Base-by-base conservation (phyloP, 2,329 filamentous ascomycete species). In the Sporothrix luriei region DNA sequence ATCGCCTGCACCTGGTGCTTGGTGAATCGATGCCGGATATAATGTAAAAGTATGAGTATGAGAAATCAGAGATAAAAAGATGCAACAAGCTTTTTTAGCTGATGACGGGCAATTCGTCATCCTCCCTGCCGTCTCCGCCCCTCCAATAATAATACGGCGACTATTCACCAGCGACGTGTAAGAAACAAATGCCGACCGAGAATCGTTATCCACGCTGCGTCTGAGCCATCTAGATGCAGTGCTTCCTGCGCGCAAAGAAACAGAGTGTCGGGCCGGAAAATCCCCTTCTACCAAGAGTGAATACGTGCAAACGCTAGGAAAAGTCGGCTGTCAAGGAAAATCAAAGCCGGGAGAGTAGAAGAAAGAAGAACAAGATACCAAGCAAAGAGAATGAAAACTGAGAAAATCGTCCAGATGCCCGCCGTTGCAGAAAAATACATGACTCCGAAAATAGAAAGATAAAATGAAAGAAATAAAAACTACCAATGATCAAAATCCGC, bases 341-440 rank as follows among this genome's bases (percentile, higher is more conserved):
- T 21, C 24, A 46, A 40, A 46, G n/a, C 38, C 19, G 33, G 55
- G 40, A n/a, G 13, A 9, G 10, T 26, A 62, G 33, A 61, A 62
- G 43, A 26, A 38, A 16, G 16, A 9, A 33, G 1, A 19, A 57
- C 16, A 46, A 62, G 38, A 62, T 14, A 21, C 13, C 19, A 13
- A 6, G 9, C 16, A 61, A 46, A 14, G 16, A 38, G n/a, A 29
- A 55, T 6, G 26, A 19, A 59, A 59, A 59, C 29, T 38, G 16
- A 13, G 38, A 13, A 46, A 9, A 26, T 62, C 57, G 57, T 62
- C 57, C 57, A 62, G 40, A 62, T 62, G 57, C 57, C 21, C 57
- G 38, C 57, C 16, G 21, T 6, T 11, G 51, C 51, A 54, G n/a
- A 13, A 21, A 11, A 52, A 29, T 29, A 62, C n/a, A 62, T 49